phyloP scores from a whole-genome alignment of 73 alveolate species.

The Effrenium voratum region DNA sequence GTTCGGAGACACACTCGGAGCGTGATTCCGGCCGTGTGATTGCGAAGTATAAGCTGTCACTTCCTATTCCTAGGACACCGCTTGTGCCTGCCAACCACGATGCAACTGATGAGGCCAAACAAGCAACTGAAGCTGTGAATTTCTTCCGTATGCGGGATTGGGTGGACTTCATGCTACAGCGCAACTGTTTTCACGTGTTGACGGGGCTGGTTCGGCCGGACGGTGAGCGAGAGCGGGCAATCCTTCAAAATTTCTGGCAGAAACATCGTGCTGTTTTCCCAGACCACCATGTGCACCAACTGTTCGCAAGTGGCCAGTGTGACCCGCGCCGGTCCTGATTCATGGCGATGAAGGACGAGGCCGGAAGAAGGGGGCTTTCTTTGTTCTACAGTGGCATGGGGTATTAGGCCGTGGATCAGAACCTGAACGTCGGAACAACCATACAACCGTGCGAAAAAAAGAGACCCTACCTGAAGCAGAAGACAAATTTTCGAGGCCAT shows the following conservation, averaged over 20 bases:
- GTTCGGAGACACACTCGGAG: no score
- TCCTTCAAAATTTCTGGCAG: neutral
- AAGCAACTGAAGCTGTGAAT: no score
- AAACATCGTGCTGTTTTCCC: neutral
- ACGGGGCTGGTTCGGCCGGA: neutral
- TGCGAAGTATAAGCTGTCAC: no score
- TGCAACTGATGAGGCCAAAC: no score
- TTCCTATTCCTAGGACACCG: no score
- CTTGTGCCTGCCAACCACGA: no score
- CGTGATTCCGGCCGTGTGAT: no score
- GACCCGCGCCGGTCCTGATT: neutral
- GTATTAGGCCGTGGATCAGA: neutral
- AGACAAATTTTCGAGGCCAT: neutral
- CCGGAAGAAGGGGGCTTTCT: neutral
- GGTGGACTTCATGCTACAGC: neutral
- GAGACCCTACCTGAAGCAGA: conserved; percentile 6
- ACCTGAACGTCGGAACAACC: neutral
- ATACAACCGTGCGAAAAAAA: neutral
- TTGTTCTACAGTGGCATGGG: neutral
- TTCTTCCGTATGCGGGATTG: neutral
- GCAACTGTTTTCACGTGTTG: neutral
- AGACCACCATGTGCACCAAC: neutral
- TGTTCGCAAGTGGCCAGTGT: neutral
- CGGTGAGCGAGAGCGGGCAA: neutral
- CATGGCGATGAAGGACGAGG: conserved; percentile 62